Conservation (phyloP, 2,329 filamentous ascomycete species). For the Fusarium sp. region DNA sequence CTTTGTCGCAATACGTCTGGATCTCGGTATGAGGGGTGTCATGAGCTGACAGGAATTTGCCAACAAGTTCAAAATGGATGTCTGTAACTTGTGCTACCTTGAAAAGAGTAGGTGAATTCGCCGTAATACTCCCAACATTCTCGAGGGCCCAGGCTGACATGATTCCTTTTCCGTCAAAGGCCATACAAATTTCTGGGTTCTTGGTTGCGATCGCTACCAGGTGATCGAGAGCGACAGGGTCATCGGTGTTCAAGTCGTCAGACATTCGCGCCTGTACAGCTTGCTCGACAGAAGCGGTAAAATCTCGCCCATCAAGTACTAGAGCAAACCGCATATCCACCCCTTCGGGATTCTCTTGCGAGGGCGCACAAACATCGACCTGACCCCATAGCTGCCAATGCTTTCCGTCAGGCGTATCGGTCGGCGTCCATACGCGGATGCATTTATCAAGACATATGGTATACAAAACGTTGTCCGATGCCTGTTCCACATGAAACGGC, state of each 20-base stretch:
- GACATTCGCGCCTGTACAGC: conserved; percentile 72
- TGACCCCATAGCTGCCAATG: conserved; percentile 83
- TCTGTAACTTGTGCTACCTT: conserved; percentile 84
- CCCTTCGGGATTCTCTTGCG: conserved; percentile 59
- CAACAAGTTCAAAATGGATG: conserved; percentile 61
- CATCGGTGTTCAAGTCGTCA: conserved; percentile 68
- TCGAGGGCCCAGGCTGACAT: conserved; percentile 96
- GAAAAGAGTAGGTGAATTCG: conserved; percentile 77
- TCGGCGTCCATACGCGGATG: conserved; percentile 85
- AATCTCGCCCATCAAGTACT: conserved; percentile 84
- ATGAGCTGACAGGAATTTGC: conserved; percentile 44
- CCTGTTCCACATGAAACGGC: conserved; percentile 80
- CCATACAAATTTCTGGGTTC: conserved; percentile 86
- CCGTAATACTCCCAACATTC: conserved; percentile 79
- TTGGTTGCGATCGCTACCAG: conserved; percentile 87
- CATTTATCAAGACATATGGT: conserved; percentile 86
- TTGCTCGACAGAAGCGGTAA: conserved; percentile 80
- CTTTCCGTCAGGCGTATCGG: conserved; percentile 76
- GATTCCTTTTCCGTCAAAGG: conserved; percentile 83
- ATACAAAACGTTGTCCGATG: conserved; percentile 87
- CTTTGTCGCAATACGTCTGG: conserved; percentile 76
- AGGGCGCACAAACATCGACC: conserved; percentile 79
- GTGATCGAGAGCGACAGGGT: conserved; percentile 79
- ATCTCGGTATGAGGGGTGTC: conserved; percentile 70
- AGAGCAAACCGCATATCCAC: conserved; percentile 65